phyloP scores from a whole-genome alignment of 441 rosid genomes.

The Syzygium malaccense region DNA sequence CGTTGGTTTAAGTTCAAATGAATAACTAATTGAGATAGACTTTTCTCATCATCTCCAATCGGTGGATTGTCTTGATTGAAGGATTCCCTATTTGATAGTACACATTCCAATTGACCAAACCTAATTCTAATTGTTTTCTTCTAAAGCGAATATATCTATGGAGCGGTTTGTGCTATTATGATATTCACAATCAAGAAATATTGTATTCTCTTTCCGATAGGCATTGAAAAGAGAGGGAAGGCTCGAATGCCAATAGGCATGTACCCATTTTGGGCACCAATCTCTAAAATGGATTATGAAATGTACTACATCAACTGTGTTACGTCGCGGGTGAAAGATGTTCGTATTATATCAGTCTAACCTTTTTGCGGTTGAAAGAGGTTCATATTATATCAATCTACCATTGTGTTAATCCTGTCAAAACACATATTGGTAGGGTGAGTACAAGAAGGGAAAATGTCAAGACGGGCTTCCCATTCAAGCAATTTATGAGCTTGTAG shows the following conservation, averaged over 20 bases:
- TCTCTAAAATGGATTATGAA: neutral
- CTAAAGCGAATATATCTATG: neutral
- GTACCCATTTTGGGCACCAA: neutral
- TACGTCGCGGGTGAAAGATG: neutral
- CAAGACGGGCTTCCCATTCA: neutral
- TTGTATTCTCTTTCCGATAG: neutral
- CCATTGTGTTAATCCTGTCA: neutral
- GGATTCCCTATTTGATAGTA: neutral
- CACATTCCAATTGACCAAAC: rapidly evolving
- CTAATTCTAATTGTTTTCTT: neutral
- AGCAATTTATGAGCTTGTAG: neutral
- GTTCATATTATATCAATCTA: neutral
- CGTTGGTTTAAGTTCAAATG: neutral
- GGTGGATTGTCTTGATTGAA: neutral
- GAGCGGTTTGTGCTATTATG: neutral
- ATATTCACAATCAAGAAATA: neutral
- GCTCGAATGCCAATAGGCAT: neutral
- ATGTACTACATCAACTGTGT: neutral
- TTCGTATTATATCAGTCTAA: neutral
- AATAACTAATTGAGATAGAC: neutral
- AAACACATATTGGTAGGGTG: neutral
- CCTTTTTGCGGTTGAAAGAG: no score
- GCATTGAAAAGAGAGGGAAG: neutral
- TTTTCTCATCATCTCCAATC: neutral
- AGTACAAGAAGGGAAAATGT: neutral